Evolutionary conservation across 371 early-diverging fungal genomes (phyloP).

Genomic region (Mucor plumbeus): DNA sequence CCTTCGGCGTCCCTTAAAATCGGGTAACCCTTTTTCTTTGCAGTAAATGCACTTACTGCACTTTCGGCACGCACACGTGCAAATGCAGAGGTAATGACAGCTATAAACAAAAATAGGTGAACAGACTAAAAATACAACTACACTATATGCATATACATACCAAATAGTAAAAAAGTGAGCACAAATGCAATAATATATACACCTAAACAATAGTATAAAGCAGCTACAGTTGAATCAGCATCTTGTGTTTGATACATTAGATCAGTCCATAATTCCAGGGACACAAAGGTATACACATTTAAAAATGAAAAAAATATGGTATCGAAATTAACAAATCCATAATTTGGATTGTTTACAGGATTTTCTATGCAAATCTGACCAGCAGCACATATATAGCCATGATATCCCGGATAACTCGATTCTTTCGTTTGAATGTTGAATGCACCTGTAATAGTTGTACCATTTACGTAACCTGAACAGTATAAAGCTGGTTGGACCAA

Average conservation of each 20-base stretch:
- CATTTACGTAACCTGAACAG: conserved; percentile 64
- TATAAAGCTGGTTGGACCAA: conserved; percentile 52
- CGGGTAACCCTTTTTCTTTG: conserved; percentile 41
- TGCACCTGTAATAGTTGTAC: conserved; percentile 43
- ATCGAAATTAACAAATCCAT: conserved; percentile 57
- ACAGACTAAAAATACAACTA: neutral
- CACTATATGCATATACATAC: conserved; percentile 25
- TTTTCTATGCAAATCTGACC: conserved; percentile 59
- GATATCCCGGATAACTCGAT: conserved; percentile 39
- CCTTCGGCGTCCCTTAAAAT: conserved; percentile 36
- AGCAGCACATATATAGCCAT: conserved; percentile 44
- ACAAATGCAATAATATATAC: conserved; percentile 62
- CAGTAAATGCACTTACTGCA: conserved; percentile 59
- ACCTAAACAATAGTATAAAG: conserved; percentile 57
- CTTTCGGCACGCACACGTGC: conserved; percentile 60
- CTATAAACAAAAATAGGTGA: conserved; percentile 25
- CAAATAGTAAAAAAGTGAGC: conserved; percentile 60
- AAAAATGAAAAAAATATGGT: conserved; percentile 56
- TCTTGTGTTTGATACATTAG: conserved; percentile 60
- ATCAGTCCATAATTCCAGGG: conserved; percentile 66
- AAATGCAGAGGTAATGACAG: conserved; percentile 67
- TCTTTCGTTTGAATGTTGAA: conserved; percentile 42
- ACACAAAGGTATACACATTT: conserved; percentile 58
- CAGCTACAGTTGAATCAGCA: conserved; percentile 54
- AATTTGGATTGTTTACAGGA: conserved; percentile 47